These are phyloP conservation scores for Rhododendron henanense DNA, from an alignment of 148 eudicot species.

Conservation along the genomic window DNA sequence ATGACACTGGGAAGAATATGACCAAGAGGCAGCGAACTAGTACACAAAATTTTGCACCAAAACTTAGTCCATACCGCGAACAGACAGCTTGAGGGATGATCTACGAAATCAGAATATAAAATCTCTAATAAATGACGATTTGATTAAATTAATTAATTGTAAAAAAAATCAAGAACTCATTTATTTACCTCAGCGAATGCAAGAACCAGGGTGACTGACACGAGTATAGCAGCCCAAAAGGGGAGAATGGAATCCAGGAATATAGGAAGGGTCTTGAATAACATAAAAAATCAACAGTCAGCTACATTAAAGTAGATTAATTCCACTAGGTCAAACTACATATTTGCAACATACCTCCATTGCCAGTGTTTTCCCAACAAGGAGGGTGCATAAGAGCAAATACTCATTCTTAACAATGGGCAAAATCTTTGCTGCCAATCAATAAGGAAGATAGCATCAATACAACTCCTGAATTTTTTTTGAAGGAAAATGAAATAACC, in stretches of 20 bases:
- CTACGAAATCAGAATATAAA: neutral
- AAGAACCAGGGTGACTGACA: neutral
- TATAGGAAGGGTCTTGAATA: neutral
- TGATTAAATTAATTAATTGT: neutral
- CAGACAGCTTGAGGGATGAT: slow-evolving; percentile 3
- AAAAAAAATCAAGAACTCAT: neutral
- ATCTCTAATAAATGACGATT: neutral
- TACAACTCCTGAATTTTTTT: neutral
- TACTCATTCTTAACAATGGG: neutral
- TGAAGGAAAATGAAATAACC: neutral
- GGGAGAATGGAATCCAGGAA: neutral
- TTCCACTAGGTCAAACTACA: neutral
- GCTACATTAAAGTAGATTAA: neutral
- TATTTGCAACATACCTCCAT: neutral
- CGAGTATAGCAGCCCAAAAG: neutral
- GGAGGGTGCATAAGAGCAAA: neutral
- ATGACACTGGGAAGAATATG: neutral
- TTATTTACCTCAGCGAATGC: neutral
- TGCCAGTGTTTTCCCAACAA: neutral
- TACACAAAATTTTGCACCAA: neutral
- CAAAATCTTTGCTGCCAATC: neutral
- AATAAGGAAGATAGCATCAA: neutral
- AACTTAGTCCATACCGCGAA: neutral
- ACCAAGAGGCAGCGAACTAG: neutral
- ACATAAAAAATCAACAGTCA: neutral